A percentile compares a stretch with the other conserved stretches of the same genome.
phyloP scores from a whole-genome alignment of 495 filamentous ascomycete species.

The Halenospora varia region DNA sequence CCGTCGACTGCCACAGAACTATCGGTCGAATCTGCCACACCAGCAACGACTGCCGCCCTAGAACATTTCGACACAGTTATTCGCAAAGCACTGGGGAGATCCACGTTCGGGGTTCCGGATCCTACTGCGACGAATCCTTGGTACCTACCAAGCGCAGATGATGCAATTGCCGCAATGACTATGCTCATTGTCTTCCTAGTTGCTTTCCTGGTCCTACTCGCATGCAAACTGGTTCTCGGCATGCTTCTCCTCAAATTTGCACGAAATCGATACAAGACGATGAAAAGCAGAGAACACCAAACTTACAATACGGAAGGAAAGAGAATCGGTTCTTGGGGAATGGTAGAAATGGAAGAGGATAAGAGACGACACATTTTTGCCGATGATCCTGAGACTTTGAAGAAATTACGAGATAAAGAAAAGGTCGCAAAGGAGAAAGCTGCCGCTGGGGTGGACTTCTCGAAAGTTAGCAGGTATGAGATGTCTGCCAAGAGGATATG shows the following conservation, averaged over 20 bases:
- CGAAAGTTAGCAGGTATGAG: conserved; percentile 74
- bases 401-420: conserved; percentile 66
- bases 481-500: conserved; percentile 96
- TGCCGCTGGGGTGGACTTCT: conserved; percentile 53
- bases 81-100: conserved; percentile 65
- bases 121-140: conserved; percentile 36
- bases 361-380: conserved; percentile 82
- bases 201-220: conserved; percentile 71
- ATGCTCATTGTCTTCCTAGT: conserved; percentile 77
- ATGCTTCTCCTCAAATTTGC: conserved; percentile 75
- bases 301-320: conserved; percentile 63
- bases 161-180: conserved; percentile 64
- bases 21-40: conserved; percentile 52
- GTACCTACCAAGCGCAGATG: conserved; percentile 50
- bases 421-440: conserved; percentile 49
- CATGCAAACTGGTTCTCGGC: conserved; percentile 78
- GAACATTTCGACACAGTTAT: conserved; percentile 73
- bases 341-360: conserved; percentile 85
- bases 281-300: conserved; percentile 67
- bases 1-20: conserved; percentile 65
- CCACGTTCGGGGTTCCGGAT: conserved; percentile 50
- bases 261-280: conserved; percentile 68
- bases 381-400: conserved; percentile 71
- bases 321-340: conserved; percentile 74
- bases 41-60: conserved; percentile 66